Percentiles rank a stretch among this genome's conserved stretches.
These are phyloP conservation scores for Venturia effusa DNA, from an alignment of 2,329 filamentous ascomycete species.

Conservation along the genomic window DNA sequence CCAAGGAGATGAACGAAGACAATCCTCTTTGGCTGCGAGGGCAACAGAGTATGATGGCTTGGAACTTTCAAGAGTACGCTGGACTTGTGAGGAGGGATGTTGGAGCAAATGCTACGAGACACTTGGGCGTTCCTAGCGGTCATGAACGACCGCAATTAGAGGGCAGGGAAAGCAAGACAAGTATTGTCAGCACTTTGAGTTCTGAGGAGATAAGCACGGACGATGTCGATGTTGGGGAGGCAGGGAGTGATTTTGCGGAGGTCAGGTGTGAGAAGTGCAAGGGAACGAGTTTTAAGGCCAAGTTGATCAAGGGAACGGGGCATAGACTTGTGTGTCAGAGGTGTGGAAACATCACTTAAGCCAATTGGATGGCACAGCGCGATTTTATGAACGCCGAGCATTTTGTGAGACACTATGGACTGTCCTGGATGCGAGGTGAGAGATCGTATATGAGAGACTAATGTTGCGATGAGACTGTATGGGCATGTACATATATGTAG, in stretches of 20 bases:
- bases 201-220: constrained; percentile 34
- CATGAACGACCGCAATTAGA: constrained; percentile 17
- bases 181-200: constrained; percentile 45
- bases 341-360: constrained; percentile 27
- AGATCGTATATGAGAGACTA: not conserved
- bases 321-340: constrained; percentile 51
- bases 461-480: not conserved
- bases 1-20: constrained; percentile 16
- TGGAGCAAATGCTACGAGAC: constrained; percentile 11
- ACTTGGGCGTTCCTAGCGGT: constrained; percentile 9
- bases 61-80: constrained; percentile 30
- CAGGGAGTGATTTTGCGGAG: constrained; percentile 36
- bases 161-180: constrained; percentile 28
- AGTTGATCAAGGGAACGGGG: constrained; percentile 40
- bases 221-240: constrained; percentile 27
- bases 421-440: not conserved
- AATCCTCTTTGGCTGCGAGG: constrained; percentile 40
- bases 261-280: constrained; percentile 47
- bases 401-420: not conserved
- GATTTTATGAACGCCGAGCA: not conserved
- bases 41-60: constrained; percentile 43
- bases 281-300: constrained; percentile 51
- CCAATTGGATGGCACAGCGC: not conserved
- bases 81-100: not conserved
- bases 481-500: not conserved